Percentiles rank a stretch among this genome's conserved stretches.
Evolutionary conservation across 495 filamentous ascomycete genomes (phyloP).

Genomic region (Penicillium steckii): DNA sequence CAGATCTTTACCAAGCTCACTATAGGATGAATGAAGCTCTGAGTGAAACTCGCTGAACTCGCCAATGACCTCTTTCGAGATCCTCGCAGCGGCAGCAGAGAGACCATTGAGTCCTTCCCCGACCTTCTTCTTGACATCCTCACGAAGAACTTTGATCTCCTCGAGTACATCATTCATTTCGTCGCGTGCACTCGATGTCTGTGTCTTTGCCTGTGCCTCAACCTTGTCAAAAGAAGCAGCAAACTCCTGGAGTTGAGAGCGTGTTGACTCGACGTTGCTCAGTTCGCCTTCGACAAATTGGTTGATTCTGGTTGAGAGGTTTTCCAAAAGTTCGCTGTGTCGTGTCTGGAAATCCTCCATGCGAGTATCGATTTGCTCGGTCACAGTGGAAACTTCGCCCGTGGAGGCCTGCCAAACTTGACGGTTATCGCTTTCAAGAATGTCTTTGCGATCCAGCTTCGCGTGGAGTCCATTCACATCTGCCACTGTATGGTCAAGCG

Average conservation of each 20-base stretch:
- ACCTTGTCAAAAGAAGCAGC: constrained; percentile 62
- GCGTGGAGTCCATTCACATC: constrained; percentile 79
- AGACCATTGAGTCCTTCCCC: constrained; percentile 83
- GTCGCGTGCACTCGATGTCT: constrained; percentile 69
- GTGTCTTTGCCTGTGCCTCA: constrained; percentile 62
- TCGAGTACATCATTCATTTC: constrained; percentile 90
- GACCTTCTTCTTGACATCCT: constrained; percentile 82
- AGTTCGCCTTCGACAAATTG: constrained; percentile 71
- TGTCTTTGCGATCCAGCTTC: constrained; percentile 78
- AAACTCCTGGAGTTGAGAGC: constrained; percentile 66
- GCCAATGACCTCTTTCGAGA: constrained; percentile 85
- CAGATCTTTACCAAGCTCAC: constrained; percentile 84
- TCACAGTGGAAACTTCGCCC: constrained; percentile 68
- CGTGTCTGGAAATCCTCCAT: constrained; percentile 65
- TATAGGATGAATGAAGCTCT: constrained; percentile 83
- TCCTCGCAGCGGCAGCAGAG: constrained; percentile 79
- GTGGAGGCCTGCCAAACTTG: constrained; percentile 76
- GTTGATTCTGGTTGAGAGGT: constrained; percentile 66
- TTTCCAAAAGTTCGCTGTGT: constrained; percentile 67
- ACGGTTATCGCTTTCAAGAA: constrained; percentile 78
- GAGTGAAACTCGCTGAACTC: constrained; percentile 80
- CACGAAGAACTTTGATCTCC: constrained; percentile 83
- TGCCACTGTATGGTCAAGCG: constrained; percentile 68
- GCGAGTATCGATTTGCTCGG: constrained; percentile 68
- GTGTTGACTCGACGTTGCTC: constrained; percentile 61